Evolutionary conservation across 768 basidiomycete species (phyloP).

Genomic region (Collybia mongolica): DNA sequence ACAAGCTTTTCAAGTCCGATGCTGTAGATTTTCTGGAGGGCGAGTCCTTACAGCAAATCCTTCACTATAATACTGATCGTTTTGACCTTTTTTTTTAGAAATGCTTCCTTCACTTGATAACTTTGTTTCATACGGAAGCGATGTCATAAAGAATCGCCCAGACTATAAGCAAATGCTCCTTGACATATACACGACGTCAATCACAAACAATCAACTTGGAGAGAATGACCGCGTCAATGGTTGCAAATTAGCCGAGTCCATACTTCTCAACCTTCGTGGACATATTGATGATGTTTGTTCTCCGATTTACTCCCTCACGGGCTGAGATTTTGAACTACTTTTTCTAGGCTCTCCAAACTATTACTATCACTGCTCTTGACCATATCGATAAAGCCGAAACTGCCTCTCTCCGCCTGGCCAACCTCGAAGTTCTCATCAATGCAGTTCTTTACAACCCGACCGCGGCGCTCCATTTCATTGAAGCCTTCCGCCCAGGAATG

Average conservation of each 20-base stretch:
- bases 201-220: constrained; percentile 70
- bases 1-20: constrained; percentile 78
- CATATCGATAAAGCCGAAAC: constrained; percentile 65
- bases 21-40: constrained; percentile 88
- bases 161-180: constrained; percentile 81
- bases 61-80: not conserved
- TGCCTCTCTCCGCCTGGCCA: constrained; percentile 64
- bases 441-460: constrained; percentile 81
- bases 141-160: constrained; percentile 65
- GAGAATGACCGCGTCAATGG: constrained; percentile 84
- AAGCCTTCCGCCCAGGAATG: constrained; percentile 52
- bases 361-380: constrained; percentile 61
- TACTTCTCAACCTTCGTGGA: constrained; percentile 78
- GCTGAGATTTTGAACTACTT: constrained; percentile 3
- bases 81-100: constrained; percentile 41
- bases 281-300: constrained; percentile 71
- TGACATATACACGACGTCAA: constrained; percentile 79
- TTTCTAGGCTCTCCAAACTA: constrained; percentile 57
- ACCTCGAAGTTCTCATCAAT: constrained; percentile 83
- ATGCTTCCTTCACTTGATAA: constrained; percentile 90
- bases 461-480: constrained; percentile 75
- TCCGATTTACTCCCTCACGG: not conserved
- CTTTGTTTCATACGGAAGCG: constrained; percentile 81
- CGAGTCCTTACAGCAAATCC: constrained; percentile 31
- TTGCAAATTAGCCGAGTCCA: constrained; percentile 80